phyloP scores from a whole-genome alignment of 2,329 filamentous ascomycete species.

The Neopestalotiopsis clavispora region DNA sequence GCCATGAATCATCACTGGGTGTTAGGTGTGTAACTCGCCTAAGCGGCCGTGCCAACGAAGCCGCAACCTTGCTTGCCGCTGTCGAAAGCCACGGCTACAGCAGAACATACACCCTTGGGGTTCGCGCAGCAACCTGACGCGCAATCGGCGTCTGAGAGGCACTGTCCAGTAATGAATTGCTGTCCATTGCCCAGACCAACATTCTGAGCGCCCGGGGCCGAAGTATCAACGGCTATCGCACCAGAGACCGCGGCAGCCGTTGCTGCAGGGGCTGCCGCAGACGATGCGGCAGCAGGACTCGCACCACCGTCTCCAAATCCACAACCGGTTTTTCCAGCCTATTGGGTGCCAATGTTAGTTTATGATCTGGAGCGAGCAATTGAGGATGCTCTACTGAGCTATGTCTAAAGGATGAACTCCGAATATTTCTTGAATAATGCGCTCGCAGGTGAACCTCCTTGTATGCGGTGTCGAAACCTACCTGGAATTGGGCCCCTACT shows the following conservation, averaged over 20 bases:
- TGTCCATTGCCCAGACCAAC: slow-evolving; percentile 28
- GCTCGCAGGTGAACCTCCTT: too few species aligned
- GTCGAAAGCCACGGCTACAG: slow-evolving; percentile 25
- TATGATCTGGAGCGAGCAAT: background rate
- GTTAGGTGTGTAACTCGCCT: background rate
- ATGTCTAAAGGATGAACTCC: too few species aligned
- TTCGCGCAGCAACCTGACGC: slow-evolving; percentile 31
- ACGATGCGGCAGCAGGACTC: slow-evolving; percentile 7
- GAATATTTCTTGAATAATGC: too few species aligned
- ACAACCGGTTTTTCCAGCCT: slow-evolving; percentile 35
- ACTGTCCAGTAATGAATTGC: slow-evolving; percentile 38
- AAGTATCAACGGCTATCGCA: slow-evolving; percentile 15
- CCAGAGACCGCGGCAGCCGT: background rate
- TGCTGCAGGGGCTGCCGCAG: slow-evolving; percentile 4
- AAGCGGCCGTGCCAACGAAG: slow-evolving; percentile 21
- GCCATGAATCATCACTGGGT: too few species aligned
- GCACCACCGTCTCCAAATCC: slow-evolving; percentile 28
- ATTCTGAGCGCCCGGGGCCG: slow-evolving; percentile 28
- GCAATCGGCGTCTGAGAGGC: slow-evolving; percentile 34
- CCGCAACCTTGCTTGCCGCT: slow-evolving; percentile 32
- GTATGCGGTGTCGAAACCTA: background rate
- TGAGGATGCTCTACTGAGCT: too few species aligned
- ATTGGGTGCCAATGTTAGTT: too few species aligned
- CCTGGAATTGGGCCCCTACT: slow-evolving; percentile 38
- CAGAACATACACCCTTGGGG: slow-evolving; percentile 31